Evolutionary conservation across 257 asterid genomes (phyloP), one percentile per base, ranked within the genome.

Genomic region (Solanum bulbocastanum): DNA sequence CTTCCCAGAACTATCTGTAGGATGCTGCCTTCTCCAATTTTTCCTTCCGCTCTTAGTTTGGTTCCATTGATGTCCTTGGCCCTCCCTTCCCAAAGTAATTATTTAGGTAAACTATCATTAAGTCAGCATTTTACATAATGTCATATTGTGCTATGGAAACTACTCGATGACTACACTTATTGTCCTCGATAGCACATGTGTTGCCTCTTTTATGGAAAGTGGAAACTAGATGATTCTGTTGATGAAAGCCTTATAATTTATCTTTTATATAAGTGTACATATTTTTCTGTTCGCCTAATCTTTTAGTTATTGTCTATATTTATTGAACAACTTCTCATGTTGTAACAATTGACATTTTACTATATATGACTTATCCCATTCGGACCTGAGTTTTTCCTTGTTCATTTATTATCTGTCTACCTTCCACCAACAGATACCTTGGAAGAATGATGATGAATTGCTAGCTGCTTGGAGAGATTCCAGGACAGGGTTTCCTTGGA

Each of bases 401-500:
- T 81, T 18, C 25, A 81, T 30, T 18, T 30, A 81, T 79, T 27
- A 81, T 2, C 25, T 81, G 20, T 46, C 85, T 46, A 46, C 42
- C 42, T 46, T 86, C 13, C 5, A 86, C 13, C 5, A 86, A 75
- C 74, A 97, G 99, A 93, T 97, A 89, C 99, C 99, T 37, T 97
- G 99, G 99, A 95, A 92, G 88, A 89, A 93, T 79, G 96, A 96
- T 82, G 98, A 94, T 69, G 91, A 90, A 16, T 73, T 96, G 93
- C 90, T 97, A 86, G 91, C 89, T 84, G 98, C 98, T 88, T 97
- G 99, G 99, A 97, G 98, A 92, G 99, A 95, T 92, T 93, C 93
- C 49, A 92, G 91, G 93, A 97, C 99, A 39, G 98, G 99, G 86
- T 97, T 92, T 92, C 99, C 99, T 69, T 97, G 99, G 99, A 96